These are phyloP conservation scores for Coniochaeta ligniaria DNA, from an alignment of 2,329 filamentous ascomycete genomes.

Conservation along the genomic window DNA sequence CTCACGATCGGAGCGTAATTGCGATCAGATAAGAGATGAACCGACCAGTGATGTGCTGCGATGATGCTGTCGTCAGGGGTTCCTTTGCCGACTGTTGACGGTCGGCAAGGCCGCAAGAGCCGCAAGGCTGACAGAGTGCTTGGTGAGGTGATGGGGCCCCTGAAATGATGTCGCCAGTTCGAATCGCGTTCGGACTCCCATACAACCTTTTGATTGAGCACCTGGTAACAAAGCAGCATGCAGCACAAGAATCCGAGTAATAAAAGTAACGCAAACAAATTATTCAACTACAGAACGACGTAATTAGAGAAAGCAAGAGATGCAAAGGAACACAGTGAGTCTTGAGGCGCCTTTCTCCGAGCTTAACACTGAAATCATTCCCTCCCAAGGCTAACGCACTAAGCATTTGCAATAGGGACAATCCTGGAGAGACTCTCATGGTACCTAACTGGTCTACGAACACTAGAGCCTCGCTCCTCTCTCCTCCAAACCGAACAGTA, in stretches of 20 bases:
- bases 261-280: not conserved
- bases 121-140: not conserved
- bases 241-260: not conserved
- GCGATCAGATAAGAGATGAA: not conserved
- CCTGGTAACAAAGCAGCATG: not conserved
- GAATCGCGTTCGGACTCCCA: not conserved
- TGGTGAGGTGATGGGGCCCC: not conserved
- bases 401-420: too few relatives aligned
- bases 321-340: too few relatives aligned
- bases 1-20: not conserved
- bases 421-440: too few relatives aligned
- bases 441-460: too few relatives aligned
- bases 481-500: not conserved
- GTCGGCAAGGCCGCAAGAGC: too few relatives aligned
- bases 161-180: not conserved
- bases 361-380: too few relatives aligned
- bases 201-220: not conserved
- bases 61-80: not conserved
- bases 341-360: too few relatives aligned
- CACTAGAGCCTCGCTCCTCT: not conserved
- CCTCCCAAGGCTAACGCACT: too few relatives aligned
- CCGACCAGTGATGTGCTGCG: not conserved
- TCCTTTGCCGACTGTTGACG: not conserved
- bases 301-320: too few relatives aligned
- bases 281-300: too few relatives aligned